Conservation (phyloP, 2,329 filamentous ascomycete species). For the Paracamarosporium sp. region DNA sequence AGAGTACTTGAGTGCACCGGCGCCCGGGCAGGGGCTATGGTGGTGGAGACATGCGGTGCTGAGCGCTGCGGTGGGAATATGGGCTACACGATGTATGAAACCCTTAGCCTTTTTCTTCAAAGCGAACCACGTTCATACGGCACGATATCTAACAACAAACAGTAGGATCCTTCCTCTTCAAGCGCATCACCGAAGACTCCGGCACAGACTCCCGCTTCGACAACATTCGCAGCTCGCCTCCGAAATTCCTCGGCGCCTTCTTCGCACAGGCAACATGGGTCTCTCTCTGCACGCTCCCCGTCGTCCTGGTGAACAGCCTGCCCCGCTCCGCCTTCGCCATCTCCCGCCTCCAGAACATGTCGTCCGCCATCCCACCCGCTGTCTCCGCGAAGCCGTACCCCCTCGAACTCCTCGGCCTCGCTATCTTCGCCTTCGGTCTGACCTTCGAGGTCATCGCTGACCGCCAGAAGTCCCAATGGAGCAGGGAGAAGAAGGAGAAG, state of each 20-base stretch:
- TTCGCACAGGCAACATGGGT: slow-evolving; percentile 72
- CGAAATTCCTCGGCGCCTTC: slow-evolving; percentile 63
- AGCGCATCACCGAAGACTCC: slow-evolving; percentile 61
- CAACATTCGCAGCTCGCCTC: slow-evolving; percentile 58
- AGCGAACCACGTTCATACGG: no score
- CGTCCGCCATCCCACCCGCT: slow-evolving; percentile 52
- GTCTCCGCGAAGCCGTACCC: slow-evolving; percentile 49
- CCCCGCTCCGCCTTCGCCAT: slow-evolving; percentile 58
- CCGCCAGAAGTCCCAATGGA: slow-evolving; percentile 68
- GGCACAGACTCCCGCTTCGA: slow-evolving; percentile 68
- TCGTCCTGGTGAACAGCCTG: slow-evolving; percentile 69
- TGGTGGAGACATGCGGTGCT: slow-evolving; percentile 69
- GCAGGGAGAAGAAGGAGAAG: slow-evolving; percentile 67
- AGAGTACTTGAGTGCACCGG: slow-evolving; percentile 33
- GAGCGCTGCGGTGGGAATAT: slow-evolving; percentile 64
- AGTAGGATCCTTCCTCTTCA: slow-evolving; percentile 70
- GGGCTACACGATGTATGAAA: slow-evolving; percentile 65
- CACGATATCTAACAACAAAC: neutral
- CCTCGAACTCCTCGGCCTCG: slow-evolving; percentile 64
- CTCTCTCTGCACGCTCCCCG: slow-evolving; percentile 69
- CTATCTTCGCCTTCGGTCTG: slow-evolving; percentile 66
- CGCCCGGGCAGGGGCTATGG: slow-evolving; percentile 35
- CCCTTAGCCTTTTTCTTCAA: neutral
- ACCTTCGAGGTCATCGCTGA: slow-evolving; percentile 68
- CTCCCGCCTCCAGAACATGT: slow-evolving; percentile 16